A percentile compares a stretch with the other conserved stretches of the same genome.
Conservation (phyloP, 176 grass and related monocot genomes). For the Lolium multiflorum region DNA sequence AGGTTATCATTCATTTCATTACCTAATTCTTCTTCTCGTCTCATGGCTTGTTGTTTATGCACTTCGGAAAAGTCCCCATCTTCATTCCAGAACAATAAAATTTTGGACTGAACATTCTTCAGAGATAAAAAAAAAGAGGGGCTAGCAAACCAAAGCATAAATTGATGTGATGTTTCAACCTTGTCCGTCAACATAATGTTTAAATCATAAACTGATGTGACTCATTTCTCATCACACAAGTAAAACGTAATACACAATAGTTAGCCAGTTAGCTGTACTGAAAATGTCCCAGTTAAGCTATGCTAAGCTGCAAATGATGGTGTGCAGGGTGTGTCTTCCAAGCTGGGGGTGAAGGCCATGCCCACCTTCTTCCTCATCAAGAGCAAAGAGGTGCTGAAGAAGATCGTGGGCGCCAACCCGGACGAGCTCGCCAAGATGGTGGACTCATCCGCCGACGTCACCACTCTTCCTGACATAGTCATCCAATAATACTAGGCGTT, state of each 20-base stretch:
- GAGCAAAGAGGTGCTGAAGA: conserved; percentile 57
- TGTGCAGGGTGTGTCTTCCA: conserved; percentile 74
- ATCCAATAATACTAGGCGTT: conserved; percentile 31
- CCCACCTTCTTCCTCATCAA: conserved; percentile 89
- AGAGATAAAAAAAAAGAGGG: neutral
- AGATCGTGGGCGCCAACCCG: conserved; percentile 77
- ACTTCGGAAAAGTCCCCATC: no score
- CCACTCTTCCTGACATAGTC: conserved; percentile 41
- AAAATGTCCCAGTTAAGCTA: conserved; percentile 25
- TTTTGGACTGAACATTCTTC: neutral
- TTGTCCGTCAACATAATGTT: neutral
- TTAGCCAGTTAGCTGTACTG: neutral
- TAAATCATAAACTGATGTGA: neutral
- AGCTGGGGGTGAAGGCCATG: conserved; percentile 92
- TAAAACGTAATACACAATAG: neutral
- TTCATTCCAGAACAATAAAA: no score
- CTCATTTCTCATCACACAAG: neutral
- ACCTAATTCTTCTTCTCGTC: neutral
- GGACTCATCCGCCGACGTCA: conserved; percentile 46
- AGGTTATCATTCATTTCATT: conserved; percentile 49
- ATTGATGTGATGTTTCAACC: neutral
- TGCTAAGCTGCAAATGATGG: neutral
- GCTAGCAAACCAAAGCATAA: neutral
- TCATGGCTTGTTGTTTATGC: neutral
- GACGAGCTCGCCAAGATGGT: conserved; percentile 78